Evolutionary conservation across 1,139 yeast species (phyloP).

Genomic region (Zygosaccharomyces sapae): DNA sequence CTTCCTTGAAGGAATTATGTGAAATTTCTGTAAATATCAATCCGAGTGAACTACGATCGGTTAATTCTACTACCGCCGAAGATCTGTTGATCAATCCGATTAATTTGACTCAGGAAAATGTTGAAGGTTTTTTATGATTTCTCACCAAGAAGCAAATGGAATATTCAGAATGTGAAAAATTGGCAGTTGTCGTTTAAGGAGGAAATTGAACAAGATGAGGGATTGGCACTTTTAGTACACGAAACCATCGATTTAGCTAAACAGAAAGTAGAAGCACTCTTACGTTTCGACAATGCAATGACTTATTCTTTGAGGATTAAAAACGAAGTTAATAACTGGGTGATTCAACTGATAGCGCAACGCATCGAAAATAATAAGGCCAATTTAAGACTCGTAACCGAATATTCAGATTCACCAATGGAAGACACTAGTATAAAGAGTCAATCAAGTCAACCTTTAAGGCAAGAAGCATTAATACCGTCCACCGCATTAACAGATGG

Average conservation of each 20-base stretch:
- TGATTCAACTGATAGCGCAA: conserved; percentile 59
- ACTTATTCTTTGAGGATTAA: conserved; percentile 78
- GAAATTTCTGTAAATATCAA: conserved; percentile 74
- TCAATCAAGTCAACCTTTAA: background rate
- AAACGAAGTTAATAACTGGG: conserved; percentile 72
- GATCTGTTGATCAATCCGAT: conserved; percentile 19
- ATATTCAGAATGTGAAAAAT: conserved; percentile 52
- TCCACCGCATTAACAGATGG: conserved; percentile 4
- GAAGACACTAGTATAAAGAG: background rate
- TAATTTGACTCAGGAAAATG: conserved; percentile 8
- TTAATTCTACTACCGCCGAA: conserved; percentile 17
- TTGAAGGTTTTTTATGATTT: conserved; percentile 39
- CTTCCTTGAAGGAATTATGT: conserved; percentile 54
- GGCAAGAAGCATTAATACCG: conserved; percentile 6
- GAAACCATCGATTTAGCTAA: conserved; percentile 64
- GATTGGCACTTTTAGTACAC: conserved; percentile 55
- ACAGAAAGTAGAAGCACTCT: conserved; percentile 69
- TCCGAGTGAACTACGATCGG: conserved; percentile 41
- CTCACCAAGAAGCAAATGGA: conserved; percentile 68
- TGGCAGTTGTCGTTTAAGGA: conserved; percentile 39
- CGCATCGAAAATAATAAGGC: conserved; percentile 46
- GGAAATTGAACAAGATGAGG: conserved; percentile 49
- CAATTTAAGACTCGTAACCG: conserved; percentile 32
- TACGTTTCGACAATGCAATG: conserved; percentile 70
- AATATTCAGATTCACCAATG: conserved; percentile 1